Evolutionary conservation across 805 yeast species (phyloP).

Genomic region (Ogataea thermomethanolica): DNA sequence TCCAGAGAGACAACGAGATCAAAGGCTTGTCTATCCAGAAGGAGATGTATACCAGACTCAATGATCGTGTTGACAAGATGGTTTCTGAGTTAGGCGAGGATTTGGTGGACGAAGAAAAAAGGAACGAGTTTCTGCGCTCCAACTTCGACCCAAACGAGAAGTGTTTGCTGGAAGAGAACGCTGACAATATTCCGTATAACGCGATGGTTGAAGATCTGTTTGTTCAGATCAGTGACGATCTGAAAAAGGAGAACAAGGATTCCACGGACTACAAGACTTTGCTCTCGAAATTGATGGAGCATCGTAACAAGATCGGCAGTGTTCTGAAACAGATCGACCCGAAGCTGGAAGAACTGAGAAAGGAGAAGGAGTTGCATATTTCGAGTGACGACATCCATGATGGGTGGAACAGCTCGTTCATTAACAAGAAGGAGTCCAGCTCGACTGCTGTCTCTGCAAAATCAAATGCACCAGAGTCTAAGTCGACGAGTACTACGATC

Average conservation of each 20-base stretch:
- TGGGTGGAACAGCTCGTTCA: slow-evolving; percentile 83
- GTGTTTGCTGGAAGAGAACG: slow-evolving; percentile 38
- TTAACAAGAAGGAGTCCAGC: slow-evolving; percentile 47
- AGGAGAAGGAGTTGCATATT: slow-evolving; percentile 71
- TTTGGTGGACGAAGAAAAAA: slow-evolving; percentile 29
- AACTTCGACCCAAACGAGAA: slow-evolving; percentile 59
- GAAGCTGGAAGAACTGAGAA: slow-evolving; percentile 61
- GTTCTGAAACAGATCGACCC: slow-evolving; percentile 61
- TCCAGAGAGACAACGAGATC: slow-evolving; percentile 74
- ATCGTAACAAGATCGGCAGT: slow-evolving; percentile 65
- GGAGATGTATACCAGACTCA: slow-evolving; percentile 75
- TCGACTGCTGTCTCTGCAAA: slow-evolving; percentile 22
- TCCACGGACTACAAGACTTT: slow-evolving; percentile 38
- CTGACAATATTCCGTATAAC: slow-evolving; percentile 62
- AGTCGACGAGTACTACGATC: slow-evolving; percentile 27
- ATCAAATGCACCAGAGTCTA: slow-evolving; percentile 10
- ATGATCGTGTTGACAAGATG: slow-evolving; percentile 67
- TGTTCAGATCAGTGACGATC: slow-evolving; percentile 67
- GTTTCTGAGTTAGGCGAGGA: slow-evolving; percentile 42
- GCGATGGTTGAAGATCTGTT: slow-evolving; percentile 92
- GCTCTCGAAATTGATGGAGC: slow-evolving; percentile 47
- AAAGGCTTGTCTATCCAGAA: slow-evolving; percentile 70
- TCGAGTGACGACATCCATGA: slow-evolving; percentile 89
- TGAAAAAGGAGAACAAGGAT: slow-evolving; percentile 45
- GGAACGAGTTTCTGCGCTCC: slow-evolving; percentile 43